Evolutionary conservation across 257 asterid species (phyloP).

Genomic region (Echites panduratus): DNA sequence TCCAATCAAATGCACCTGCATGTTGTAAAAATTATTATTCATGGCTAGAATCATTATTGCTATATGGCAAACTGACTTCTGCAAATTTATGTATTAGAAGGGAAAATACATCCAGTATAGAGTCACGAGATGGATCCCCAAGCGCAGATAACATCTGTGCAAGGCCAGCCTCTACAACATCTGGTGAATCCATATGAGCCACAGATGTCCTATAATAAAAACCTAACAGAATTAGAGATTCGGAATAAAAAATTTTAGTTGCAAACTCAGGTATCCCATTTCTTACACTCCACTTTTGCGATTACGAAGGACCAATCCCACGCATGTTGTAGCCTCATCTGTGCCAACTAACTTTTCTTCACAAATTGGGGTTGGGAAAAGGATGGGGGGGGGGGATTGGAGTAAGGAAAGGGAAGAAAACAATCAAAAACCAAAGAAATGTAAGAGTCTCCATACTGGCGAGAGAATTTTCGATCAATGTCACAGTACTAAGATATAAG

Average conservation of each 20-base stretch:
- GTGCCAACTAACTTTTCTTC: conserved; percentile 65
- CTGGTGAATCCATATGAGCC: conserved; percentile 84
- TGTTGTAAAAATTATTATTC: conserved; percentile 17
- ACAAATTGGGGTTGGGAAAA: no score
- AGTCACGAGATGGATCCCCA: conserved; percentile 43
- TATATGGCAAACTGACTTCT: conserved; percentile 19
- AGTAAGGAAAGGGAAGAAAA: conserved; percentile 7
- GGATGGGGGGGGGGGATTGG: background rate
- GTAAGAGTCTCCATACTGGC: background rate
- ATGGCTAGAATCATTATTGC: conserved; percentile 8
- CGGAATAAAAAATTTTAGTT: conserved; percentile 4
- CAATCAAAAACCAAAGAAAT: background rate
- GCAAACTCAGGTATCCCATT: conserved; percentile 7
- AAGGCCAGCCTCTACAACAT: conserved; percentile 63
- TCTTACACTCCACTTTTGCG: conserved; percentile 44
- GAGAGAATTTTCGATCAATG: conserved; percentile 5
- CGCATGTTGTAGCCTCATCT: conserved; percentile 97
- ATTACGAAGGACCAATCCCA: conserved; percentile 71
- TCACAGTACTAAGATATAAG: conserved; percentile 6
- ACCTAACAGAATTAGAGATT: conserved; percentile 10
- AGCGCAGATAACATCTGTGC: conserved; percentile 71
- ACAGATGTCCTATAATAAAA: conserved; percentile 61
- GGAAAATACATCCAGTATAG: conserved; percentile 55
- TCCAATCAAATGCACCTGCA: conserved; percentile 92
- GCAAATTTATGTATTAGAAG: conserved; percentile 8